Conservation (phyloP, 192 early-diverging fungal species). For the Entophlyctis luteolus region DNA sequence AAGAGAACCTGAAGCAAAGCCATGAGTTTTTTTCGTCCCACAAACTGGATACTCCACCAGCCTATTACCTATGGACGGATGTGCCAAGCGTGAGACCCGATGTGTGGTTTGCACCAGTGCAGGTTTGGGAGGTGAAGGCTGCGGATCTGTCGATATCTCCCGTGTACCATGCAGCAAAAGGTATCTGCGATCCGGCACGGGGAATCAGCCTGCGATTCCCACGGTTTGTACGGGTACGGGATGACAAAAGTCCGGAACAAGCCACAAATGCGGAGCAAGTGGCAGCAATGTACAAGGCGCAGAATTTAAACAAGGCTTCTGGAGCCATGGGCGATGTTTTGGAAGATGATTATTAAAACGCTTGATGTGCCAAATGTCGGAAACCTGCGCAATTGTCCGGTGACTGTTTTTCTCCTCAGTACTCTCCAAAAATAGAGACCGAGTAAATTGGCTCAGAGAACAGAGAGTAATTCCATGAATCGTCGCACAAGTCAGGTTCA, state of each 20-base stretch:
- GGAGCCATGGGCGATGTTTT: background rate
- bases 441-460: background rate
- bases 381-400: too few relatives aligned
- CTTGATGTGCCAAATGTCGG: background rate
- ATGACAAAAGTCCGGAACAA: constrained; percentile 91
- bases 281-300: constrained; percentile 29
- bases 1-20: constrained; percentile 75
- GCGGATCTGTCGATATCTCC: constrained; percentile 97
- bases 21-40: constrained; percentile 68
- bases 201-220: constrained; percentile 97
- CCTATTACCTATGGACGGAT: constrained; percentile 76
- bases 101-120: constrained; percentile 89
- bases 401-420: background rate
- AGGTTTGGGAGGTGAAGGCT: constrained; percentile 92
- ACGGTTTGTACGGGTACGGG: constrained; percentile 88
- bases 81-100: constrained; percentile 78
- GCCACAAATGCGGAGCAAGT: constrained; percentile 89
- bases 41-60: constrained; percentile 65
- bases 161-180: constrained; percentile 84
- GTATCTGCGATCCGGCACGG: constrained; percentile 74
- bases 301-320: constrained; percentile 25
- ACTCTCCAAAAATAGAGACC: background rate
- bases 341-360: constrained; percentile 16
- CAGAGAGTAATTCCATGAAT: background rate
- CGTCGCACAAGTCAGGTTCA: too few relatives aligned